These are phyloP conservation scores for Pichia membranifaciens DNA, from an alignment of 805 yeast genomes.

Conservation along the genomic window DNA sequence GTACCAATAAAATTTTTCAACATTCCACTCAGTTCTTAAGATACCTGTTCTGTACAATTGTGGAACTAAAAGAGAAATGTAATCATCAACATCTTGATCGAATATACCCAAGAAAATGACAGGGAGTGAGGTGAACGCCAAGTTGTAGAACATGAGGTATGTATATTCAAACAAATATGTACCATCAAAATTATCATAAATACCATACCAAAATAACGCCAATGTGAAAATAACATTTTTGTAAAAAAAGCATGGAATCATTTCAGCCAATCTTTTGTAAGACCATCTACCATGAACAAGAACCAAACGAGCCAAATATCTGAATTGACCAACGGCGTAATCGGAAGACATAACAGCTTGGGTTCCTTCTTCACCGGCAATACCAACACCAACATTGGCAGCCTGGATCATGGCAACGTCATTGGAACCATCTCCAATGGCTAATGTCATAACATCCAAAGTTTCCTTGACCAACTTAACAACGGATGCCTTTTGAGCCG, in stretches of 20 bases:
- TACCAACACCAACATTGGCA: slow-evolving; percentile 84
- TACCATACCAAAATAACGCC: slow-evolving; percentile 76
- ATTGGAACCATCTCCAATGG: slow-evolving; percentile 86
- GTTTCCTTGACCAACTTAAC: slow-evolving; percentile 71
- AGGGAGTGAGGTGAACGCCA: slow-evolving; percentile 79
- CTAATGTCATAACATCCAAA: slow-evolving; percentile 75
- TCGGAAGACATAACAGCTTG: slow-evolving; percentile 88
- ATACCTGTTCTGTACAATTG: slow-evolving; percentile 72
- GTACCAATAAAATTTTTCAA: slow-evolving; percentile 62
- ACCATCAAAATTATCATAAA: slow-evolving; percentile 71
- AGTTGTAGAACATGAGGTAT: slow-evolving; percentile 70
- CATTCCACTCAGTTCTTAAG: slow-evolving; percentile 63
- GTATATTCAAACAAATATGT: slow-evolving; percentile 75
- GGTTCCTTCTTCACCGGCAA: slow-evolving; percentile 88
- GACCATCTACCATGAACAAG: slow-evolving; percentile 86
- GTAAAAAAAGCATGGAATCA: slow-evolving; percentile 78
- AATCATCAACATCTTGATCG: slow-evolving; percentile 74
- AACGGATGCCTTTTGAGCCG: slow-evolving; percentile 82
- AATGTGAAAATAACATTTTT: slow-evolving; percentile 72
- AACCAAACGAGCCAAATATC: slow-evolving; percentile 59
- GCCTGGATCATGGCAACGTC: slow-evolving; percentile 91
- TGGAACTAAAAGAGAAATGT: slow-evolving; percentile 65
- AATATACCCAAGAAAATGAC: slow-evolving; percentile 72
- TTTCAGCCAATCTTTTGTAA: slow-evolving; percentile 72
- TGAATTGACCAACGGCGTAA: slow-evolving; percentile 79